These are phyloP conservation scores for Alternaria longipes DNA, from an alignment of 2,329 filamentous ascomycete genomes.

Conservation along the genomic window DNA sequence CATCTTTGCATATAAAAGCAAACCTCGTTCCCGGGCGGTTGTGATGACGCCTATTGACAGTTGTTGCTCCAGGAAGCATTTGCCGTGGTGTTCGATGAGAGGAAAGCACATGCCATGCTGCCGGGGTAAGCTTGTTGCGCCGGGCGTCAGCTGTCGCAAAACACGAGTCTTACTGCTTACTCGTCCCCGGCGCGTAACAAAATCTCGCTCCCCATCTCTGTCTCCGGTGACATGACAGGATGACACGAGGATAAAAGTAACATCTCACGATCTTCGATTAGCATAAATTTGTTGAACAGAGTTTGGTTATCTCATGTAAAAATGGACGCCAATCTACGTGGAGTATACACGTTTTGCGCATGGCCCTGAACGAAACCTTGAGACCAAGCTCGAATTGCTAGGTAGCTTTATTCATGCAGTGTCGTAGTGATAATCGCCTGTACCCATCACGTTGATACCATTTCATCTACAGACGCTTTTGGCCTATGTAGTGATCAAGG, in stretches of 20 bases:
- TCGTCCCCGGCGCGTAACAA: not conserved
- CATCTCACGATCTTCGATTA: not conserved
- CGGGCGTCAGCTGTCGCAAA: constrained; percentile 3
- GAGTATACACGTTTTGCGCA: not conserved
- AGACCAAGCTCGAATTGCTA: not conserved
- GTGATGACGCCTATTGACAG: not conserved
- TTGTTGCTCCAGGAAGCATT: not conserved
- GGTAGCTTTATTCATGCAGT: not conserved
- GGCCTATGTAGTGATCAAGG: not conserved
- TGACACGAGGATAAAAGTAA: not conserved
- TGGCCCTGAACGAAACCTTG: not conserved
- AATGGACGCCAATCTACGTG: not conserved
- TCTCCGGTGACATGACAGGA: not conserved
- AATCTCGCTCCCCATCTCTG: not conserved
- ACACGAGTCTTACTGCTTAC: constrained; percentile 3
- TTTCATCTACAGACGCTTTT: not conserved
- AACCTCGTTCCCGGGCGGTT: not conserved
- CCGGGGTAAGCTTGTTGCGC: not conserved
- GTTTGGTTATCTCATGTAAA: not conserved
- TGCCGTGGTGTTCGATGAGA: not conserved
- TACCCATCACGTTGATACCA: not conserved
- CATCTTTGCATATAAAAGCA: constrained; percentile 1
- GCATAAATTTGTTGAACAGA: not conserved
- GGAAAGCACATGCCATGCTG: not conserved
- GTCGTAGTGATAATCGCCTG: not conserved